These are phyloP conservation scores for Jacaranda copaia DNA, from an alignment of 257 asterid genomes.

Conservation along the genomic window DNA sequence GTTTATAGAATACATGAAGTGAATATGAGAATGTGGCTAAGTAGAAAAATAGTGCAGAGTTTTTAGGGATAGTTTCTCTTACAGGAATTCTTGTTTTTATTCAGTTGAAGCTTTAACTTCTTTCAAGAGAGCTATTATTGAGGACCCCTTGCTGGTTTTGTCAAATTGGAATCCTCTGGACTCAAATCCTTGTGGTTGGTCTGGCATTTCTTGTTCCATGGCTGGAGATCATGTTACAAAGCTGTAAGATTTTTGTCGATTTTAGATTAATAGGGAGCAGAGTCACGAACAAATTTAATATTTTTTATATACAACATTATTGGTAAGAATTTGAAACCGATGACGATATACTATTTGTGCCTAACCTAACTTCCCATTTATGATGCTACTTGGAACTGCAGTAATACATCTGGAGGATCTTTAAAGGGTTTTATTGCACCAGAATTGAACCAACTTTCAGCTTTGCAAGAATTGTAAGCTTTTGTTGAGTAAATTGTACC, in stretches of 20 bases:
- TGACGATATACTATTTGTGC: neutral
- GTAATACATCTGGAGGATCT: conserved; percentile 76
- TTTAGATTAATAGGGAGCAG: conserved; percentile 18
- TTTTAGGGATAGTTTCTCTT: conserved; percentile 17
- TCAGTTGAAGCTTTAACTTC: conserved; percentile 76
- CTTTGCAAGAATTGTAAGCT: conserved; percentile 85
- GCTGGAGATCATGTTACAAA: conserved; percentile 73
- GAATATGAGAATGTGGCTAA: conserved; percentile 5
- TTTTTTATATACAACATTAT: neutral
- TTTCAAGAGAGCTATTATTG: conserved; percentile 83
- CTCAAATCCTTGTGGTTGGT: conserved; percentile 85
- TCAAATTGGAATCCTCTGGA: conserved; percentile 79
- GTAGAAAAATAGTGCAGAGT: conserved; percentile 20
- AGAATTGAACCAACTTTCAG: conserved; percentile 58
- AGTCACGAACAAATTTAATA: neutral
- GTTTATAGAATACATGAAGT: neutral
- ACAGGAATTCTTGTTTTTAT: conserved; percentile 30
- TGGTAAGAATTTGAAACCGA: neutral
- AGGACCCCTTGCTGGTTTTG: conserved; percentile 72
- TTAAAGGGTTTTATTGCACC: conserved; percentile 84
- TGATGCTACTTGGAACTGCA: conserved; percentile 51
- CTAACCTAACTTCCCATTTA: conserved; percentile 9
- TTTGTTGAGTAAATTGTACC: neutral
- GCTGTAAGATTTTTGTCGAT: conserved; percentile 64
- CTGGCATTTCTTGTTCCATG: conserved; percentile 71